Evolutionary conservation across 2,329 filamentous ascomycete genomes (phyloP).

Genomic region (Clonostachys rosea): DNA sequence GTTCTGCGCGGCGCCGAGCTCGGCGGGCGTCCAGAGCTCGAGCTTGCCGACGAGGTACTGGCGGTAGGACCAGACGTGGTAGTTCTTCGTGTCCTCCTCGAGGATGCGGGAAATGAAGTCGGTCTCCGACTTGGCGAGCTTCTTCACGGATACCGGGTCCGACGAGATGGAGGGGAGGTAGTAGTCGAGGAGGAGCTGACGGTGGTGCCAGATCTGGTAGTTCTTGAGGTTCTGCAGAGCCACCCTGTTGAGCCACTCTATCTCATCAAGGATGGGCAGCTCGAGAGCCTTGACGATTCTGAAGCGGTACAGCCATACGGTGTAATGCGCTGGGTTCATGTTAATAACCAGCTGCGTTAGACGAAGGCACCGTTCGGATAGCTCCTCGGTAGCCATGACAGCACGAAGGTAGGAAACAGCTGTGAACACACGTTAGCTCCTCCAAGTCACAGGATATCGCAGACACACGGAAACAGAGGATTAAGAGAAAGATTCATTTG

Average conservation of each 20-base stretch:
- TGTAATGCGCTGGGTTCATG: constrained; percentile 97
- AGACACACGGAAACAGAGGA: not conserved
- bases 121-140: constrained; percentile 61
- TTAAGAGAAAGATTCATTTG: not conserved
- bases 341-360: constrained; percentile 87
- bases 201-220: constrained; percentile 93
- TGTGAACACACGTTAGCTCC: constrained; percentile 17
- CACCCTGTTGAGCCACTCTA: constrained; percentile 81
- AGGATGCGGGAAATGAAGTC: constrained; percentile 80
- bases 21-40: constrained; percentile 65
- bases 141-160: constrained; percentile 43
- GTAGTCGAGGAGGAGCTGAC: constrained; percentile 59
- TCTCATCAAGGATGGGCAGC: constrained; percentile 64
- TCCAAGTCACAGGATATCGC: not conserved
- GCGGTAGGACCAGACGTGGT: constrained; percentile 96
- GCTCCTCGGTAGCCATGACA: constrained; percentile 85
- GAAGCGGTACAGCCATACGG: constrained; percentile 95
- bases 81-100: constrained; percentile 86
- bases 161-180: constrained; percentile 55
- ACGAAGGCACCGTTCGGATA: constrained; percentile 70
- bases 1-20: constrained; percentile 67
- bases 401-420: constrained; percentile 91
- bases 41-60: constrained; percentile 64
- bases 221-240: constrained; percentile 88
- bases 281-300: constrained; percentile 66